Evolutionary conservation across 768 basidiomycete genomes (phyloP), one percentile per base, ranked within the genome.

Genomic region (Galerina marginata): DNA sequence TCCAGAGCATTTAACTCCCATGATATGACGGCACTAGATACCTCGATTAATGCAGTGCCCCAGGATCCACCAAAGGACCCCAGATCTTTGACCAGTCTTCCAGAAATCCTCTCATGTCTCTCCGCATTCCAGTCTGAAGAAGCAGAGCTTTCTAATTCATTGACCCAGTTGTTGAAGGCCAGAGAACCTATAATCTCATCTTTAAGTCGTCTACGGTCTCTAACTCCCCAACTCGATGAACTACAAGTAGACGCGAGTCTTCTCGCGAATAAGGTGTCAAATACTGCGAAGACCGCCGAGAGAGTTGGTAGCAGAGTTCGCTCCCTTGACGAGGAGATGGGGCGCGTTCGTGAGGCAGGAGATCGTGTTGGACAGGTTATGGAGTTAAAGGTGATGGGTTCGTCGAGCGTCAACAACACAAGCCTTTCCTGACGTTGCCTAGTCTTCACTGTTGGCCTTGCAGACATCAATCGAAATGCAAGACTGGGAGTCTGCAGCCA

Each of bases 401-500:
- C 69, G 48, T 54, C 33, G 20, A 26, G 16, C 14, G n/a, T 10
- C 11, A n/a, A 59, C n/a, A 23, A 26, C 29, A 45, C 9, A 43
- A 3, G n/a, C 38, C 14, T 16, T 50, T 29, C 45, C 38, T 37
- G 33, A 33, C 49, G 9, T 54, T 61, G 60, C 46, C 51, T 44
- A 82, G 80, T 74, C 77, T 9, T 82, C 78, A 12, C 67, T 82
- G 25, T 61, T 73, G 59, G 75, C 72, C 38, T 74, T 80, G 9
- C 77, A 94, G 84, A 84, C 85, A 0, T 90, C 96, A 1, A 95
- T 98, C 33, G 88, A 91, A 33, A 79, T 78, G 46, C 86, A 92
- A 65, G 97, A 99, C 69, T 99, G 97, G 97, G 97, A 99, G 72
- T 86, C 92, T 2, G 97, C 97, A 3, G 88, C 95, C 0, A 83